Evolutionary conservation across 2,329 filamentous ascomycete species (phyloP).

Genomic region (Colletotrichum magnum): DNA sequence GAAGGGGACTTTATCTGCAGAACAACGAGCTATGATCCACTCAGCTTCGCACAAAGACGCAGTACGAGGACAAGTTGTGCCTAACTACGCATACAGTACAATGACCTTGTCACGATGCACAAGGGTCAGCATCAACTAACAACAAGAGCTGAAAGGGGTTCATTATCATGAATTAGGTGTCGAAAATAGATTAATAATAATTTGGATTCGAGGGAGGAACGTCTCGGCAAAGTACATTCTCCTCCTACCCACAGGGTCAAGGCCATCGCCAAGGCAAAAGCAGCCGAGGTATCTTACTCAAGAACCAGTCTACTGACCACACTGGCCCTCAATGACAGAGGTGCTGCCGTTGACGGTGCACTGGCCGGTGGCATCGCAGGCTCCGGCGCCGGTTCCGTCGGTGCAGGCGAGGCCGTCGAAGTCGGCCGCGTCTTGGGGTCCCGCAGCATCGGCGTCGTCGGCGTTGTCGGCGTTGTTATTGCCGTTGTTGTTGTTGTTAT

Average conservation of each 20-base stretch:
- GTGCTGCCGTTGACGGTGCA: conserved; percentile 28
- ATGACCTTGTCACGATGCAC: not conserved
- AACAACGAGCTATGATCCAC: not conserved
- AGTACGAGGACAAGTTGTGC: not conserved
- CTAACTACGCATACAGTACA: not conserved
- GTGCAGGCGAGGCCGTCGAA: conserved; percentile 33
- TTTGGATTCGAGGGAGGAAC: not conserved
- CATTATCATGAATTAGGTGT: not conserved
- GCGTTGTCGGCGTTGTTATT: not conserved
- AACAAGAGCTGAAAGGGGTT: not conserved
- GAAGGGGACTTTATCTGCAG: not conserved
- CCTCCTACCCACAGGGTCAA: not conserved
- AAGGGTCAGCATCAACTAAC: too few relatives aligned
- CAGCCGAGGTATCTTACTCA: not conserved
- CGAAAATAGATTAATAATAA: not conserved
- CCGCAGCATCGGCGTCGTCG: not conserved
- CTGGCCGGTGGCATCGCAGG: conserved; percentile 30
- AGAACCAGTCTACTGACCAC: conserved; percentile 15
- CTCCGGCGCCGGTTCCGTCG: conserved; percentile 26
- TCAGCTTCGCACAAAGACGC: not conserved
- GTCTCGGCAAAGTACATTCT: not conserved
- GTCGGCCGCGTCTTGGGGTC: conserved; percentile 23
- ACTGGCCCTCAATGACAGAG: conserved; percentile 27
- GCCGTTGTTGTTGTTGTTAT: not conserved
- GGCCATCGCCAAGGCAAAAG: not conserved